Evolutionary conservation across 495 filamentous ascomycete species (phyloP).

Genomic region (Glutinoglossum americanum): DNA sequence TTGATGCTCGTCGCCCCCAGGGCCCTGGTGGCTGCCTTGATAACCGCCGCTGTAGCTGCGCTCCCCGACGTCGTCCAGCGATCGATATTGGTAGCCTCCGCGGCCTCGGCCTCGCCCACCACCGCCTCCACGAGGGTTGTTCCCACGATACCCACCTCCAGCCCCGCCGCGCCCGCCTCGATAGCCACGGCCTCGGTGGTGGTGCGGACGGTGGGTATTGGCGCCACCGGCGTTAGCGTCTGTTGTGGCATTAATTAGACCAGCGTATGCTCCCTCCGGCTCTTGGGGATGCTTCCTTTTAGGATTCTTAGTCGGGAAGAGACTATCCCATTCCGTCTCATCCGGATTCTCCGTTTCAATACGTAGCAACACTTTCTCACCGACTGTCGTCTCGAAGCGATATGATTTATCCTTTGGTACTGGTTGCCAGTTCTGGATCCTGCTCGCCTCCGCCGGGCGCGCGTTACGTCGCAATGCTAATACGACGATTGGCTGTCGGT

Average conservation of each 20-base stretch:
- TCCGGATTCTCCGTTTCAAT: constrained; percentile 45
- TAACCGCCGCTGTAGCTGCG: not conserved
- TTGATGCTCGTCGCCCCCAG: not conserved
- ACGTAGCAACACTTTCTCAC: constrained; percentile 63
- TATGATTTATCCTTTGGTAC: constrained; percentile 43
- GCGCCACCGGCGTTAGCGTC: not conserved
- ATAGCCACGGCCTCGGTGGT: constrained; percentile 1
- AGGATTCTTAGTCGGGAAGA: not conserved
- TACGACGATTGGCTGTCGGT: constrained; percentile 22
- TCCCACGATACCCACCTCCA: constrained; percentile 5
- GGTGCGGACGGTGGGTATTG: not conserved
- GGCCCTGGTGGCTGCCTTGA: not conserved
- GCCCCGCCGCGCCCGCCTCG: constrained; percentile 1
- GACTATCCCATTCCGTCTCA: constrained; percentile 17
- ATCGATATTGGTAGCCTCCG: constrained; percentile 1
- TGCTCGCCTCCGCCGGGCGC: constrained; percentile 56
- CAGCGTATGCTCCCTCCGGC: not conserved
- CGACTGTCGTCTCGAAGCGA: constrained; percentile 57
- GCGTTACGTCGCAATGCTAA: constrained; percentile 32
- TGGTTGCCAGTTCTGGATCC: constrained; percentile 70
- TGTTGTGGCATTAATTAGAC: not conserved
- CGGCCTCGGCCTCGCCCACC: constrained; percentile 2
- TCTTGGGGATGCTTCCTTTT: constrained; percentile 6
- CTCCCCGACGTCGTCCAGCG: constrained; percentile 4
- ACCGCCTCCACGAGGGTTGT: not conserved